Conservation (phyloP, 441 rosid species). For the Pelargonium citronellum region DNA sequence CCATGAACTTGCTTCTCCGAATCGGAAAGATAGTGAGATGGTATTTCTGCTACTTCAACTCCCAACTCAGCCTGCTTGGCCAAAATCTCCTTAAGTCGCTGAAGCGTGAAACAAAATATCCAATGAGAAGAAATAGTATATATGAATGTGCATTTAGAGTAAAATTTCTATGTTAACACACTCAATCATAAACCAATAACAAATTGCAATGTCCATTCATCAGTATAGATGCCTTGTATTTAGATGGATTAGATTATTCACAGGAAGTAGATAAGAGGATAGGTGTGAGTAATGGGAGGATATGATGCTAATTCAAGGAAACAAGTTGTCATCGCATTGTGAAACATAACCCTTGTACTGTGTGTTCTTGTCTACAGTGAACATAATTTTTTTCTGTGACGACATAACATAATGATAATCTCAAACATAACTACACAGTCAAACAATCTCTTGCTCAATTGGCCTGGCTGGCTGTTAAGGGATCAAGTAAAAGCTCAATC, state of each 20-base stretch:
- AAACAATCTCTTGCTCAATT: conserved; percentile 11
- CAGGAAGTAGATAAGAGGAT: background rate
- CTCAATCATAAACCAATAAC: background rate
- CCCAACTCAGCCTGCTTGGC: conserved; percentile 87
- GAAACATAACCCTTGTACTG: background rate
- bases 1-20: conserved; percentile 36
- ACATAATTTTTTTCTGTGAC: background rate
- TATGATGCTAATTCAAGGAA: background rate
- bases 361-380: background rate
- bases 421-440: background rate
- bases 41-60: conserved; percentile 87
- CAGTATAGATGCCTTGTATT: background rate
- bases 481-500: conserved; percentile 13
- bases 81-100: conserved; percentile 82
- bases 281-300: background rate
- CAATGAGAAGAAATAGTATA: background rate
- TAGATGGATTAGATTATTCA: background rate
- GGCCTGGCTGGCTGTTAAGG: background rate
- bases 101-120: conserved; percentile 23
- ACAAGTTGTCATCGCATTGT: background rate
- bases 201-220: background rate
- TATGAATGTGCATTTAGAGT: background rate
- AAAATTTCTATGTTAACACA: background rate
- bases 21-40: conserved; percentile 54
- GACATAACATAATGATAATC: background rate